Base-by-base conservation (phyloP, 331 rosid genomes). In the Acacia concinna region DNA sequence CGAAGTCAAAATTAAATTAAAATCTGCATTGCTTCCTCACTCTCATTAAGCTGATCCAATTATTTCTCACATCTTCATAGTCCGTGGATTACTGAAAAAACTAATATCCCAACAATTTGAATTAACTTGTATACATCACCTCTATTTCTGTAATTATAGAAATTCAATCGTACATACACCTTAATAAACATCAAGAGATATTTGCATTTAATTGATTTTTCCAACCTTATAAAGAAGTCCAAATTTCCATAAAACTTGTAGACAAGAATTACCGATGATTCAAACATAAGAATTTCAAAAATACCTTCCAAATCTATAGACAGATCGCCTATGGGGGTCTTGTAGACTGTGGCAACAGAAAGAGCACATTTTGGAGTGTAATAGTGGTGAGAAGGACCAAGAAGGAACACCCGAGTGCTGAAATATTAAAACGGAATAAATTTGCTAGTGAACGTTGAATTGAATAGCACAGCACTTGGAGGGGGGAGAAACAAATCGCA, bases 301-400 rank as follows among this genome's bases (percentile, higher is more conserved):
- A 18, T 83, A 96, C 99, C 99, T 91, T 96, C 99, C 89, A 96
- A 86, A 89, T 96, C 99, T 84, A 93, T 83, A 66, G 98, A 91
- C 31, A 96, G 90, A 85, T 96, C 91, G 44, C 98, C 98, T 8
- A 96, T 83, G 76, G 99, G 99, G 40, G 99, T 91, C 97, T 89
- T 88, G 87, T 96, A 96, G 82, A 91, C 88, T 23, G 97, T 88
- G 79, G 98, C 95, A 68, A 81, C 81, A 38, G 99, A 90, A 81
- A 96, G 93, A 72, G 99, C 97, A 87, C 99, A 96, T 78, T 89
- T 96, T 64, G 92, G 84, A 75, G 97, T 96, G 79, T 91, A 93
- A 79, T 91, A 77, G 77, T 96, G 98, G 77, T 96, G 99, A 81
- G 99, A 96, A 76, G 99, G 99, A 75, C 99, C 99, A 47, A 96